Conservation (phyloP, 805 yeast species). For the Candida patagonica region DNA sequence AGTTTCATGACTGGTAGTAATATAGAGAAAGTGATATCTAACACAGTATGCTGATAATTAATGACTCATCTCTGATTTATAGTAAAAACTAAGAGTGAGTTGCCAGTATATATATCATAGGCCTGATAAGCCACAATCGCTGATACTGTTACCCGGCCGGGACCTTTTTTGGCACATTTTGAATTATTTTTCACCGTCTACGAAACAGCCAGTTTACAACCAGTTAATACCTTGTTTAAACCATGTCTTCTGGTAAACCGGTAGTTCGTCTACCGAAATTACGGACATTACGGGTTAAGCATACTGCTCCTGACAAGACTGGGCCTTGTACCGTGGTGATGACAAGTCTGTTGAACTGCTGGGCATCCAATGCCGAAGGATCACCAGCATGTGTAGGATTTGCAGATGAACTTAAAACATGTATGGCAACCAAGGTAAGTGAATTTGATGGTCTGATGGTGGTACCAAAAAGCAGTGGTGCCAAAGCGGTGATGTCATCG, state of each 20-base stretch:
- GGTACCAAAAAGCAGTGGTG: constrained; percentile 10
- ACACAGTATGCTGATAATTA: too few relatives aligned
- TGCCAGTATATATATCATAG: too few relatives aligned
- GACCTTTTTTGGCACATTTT: too few relatives aligned
- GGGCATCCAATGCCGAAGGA: constrained; percentile 94
- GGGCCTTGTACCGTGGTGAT: constrained; percentile 65
- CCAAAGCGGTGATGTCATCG: constrained; percentile 12
- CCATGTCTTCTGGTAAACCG: constrained; percentile 3
- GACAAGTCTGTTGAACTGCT: constrained; percentile 82
- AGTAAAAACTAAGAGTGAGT: too few relatives aligned
- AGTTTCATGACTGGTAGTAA: too few relatives aligned
- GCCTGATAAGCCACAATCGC: too few relatives aligned
- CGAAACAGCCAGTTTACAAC: too few relatives aligned
- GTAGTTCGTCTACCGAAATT: constrained; percentile 2
- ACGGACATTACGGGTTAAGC: constrained; percentile 4
- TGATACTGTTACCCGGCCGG: too few relatives aligned
- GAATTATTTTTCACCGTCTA: too few relatives aligned
- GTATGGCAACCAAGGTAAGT: constrained; percentile 46
- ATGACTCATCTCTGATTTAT: too few relatives aligned
- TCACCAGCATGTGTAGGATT: constrained; percentile 52
- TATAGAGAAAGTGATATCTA: too few relatives aligned
- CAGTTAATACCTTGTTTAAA: too few relatives aligned
- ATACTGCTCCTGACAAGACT: constrained; percentile 4
- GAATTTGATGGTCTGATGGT: neutral
- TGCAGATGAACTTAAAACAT: constrained; percentile 61